Conservation (phyloP, 1,139 yeast species). For the Sugiyamaella sp. region DNA sequence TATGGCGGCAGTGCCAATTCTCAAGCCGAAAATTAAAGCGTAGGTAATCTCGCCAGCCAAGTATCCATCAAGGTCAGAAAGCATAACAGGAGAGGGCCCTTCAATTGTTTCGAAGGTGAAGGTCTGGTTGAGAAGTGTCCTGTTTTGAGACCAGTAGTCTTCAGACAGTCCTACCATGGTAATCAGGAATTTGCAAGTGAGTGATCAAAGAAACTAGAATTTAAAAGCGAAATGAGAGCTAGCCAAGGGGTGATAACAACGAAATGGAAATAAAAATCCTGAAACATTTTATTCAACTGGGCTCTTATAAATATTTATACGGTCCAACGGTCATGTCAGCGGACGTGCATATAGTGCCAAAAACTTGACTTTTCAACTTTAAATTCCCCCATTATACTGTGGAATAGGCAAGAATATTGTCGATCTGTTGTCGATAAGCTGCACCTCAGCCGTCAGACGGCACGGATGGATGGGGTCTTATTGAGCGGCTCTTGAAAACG, state of each 20-base stretch:
- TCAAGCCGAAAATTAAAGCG: slow-evolving; percentile 42
- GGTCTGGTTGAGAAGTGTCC: slow-evolving; percentile 27
- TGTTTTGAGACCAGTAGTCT: slow-evolving; percentile 17
- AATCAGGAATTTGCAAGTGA: not conserved
- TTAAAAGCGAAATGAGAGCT: no score
- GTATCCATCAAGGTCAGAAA: slow-evolving; percentile 45
- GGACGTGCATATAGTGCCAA: not conserved
- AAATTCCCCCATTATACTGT: not conserved
- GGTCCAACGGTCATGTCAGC: not conserved
- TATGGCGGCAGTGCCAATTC: slow-evolving; percentile 48
- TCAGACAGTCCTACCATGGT: slow-evolving; percentile 18
- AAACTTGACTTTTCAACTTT: not conserved
- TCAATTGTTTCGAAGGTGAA: slow-evolving; percentile 31
- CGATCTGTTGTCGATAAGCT: not conserved
- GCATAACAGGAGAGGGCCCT: slow-evolving; percentile 39
- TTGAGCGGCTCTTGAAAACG: no score
- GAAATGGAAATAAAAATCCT: not conserved
- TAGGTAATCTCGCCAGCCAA: slow-evolving; percentile 39
- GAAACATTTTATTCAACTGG: not conserved
- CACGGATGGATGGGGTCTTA: no score
- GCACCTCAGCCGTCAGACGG: no score
- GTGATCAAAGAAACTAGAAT: not conserved
- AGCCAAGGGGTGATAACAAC: no score
- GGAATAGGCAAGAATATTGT: not conserved
- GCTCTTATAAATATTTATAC: not conserved